phyloP scores from a whole-genome alignment of 2,329 filamentous ascomycete genomes.

The Colletotrichum spinosum region DNA sequence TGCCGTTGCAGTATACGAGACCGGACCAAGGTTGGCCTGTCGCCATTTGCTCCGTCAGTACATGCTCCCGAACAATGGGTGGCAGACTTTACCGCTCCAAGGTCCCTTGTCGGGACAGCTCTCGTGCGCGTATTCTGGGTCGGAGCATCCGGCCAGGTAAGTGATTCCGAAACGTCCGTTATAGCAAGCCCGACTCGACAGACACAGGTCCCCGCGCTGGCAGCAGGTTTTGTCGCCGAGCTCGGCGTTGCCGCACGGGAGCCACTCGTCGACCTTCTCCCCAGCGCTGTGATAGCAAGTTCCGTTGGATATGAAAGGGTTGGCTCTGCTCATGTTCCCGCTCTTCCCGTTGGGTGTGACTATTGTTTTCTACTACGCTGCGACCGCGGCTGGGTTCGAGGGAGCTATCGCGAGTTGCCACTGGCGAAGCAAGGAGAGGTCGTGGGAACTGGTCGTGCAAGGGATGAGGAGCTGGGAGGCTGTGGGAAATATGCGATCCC shows the following conservation, averaged over 20 bases:
- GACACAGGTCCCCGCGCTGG: constrained; percentile 47
- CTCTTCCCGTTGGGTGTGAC: not conserved
- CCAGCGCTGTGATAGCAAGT: constrained; percentile 45
- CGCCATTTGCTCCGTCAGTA: not conserved
- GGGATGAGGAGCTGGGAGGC: not conserved
- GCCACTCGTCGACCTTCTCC: constrained; percentile 38
- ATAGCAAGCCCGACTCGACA: constrained; percentile 44
- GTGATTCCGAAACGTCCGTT: constrained; percentile 44
- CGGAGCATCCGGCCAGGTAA: constrained; percentile 52
- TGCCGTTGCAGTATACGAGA: constrained; percentile 49
- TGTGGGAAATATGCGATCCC: constrained; percentile 14
- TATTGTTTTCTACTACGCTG: not conserved
- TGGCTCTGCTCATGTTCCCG: constrained; percentile 33
- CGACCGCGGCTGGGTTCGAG: not conserved
- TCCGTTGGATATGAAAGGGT: constrained; percentile 47
- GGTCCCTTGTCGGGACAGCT: constrained; percentile 49
- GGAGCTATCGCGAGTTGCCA: not conserved
- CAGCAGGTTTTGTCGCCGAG: constrained; percentile 48
- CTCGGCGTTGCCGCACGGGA: constrained; percentile 49
- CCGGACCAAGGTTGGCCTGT: constrained; percentile 47
- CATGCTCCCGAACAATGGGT: not conserved
- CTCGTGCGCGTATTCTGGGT: constrained; percentile 44
- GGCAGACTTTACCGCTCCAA: constrained; percentile 17
- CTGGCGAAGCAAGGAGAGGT: constrained; percentile 2
- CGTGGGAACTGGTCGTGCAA: not conserved